Conservation (phyloP, 495 filamentous ascomycete species). For the Ramalina peruviana region DNA sequence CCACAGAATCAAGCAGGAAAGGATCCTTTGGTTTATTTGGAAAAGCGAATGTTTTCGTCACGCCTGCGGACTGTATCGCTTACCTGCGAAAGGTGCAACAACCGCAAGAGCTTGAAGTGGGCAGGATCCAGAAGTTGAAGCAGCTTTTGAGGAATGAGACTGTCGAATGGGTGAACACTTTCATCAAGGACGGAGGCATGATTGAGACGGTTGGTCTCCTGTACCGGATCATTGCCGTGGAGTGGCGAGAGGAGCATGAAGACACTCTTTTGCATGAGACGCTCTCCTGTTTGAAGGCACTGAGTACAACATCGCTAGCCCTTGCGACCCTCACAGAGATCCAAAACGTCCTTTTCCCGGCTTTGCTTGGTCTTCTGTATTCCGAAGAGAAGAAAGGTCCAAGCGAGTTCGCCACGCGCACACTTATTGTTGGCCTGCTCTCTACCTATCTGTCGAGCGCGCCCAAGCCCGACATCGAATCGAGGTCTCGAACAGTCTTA, state of each 20-base stretch:
- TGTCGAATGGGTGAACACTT: constrained; percentile 83
- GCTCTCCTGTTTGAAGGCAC: constrained; percentile 82
- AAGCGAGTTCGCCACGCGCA: constrained; percentile 84
- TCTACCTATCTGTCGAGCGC: constrained; percentile 66
- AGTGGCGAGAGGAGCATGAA: constrained; percentile 98
- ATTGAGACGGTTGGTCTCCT: constrained; percentile 74
- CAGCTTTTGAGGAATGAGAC: constrained; percentile 87
- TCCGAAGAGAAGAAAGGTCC: constrained; percentile 95
- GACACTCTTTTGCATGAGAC: constrained; percentile 85
- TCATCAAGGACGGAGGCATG: constrained; percentile 84
- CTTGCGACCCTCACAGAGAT: constrained; percentile 68
- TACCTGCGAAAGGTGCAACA: constrained; percentile 66
- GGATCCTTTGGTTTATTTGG: constrained; percentile 24
- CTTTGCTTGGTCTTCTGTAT: constrained; percentile 76
- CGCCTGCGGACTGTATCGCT: constrained; percentile 66
- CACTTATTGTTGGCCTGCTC: constrained; percentile 71
- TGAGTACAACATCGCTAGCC: constrained; percentile 80
- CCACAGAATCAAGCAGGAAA: constrained; percentile 27
- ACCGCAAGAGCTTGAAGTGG: constrained; percentile 77
- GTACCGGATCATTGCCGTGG: constrained; percentile 81
- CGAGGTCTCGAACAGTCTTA: constrained; percentile 55
- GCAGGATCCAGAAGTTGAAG: constrained; percentile 83
- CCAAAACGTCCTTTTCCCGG: constrained; percentile 70
- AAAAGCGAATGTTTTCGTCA: constrained; percentile 32
- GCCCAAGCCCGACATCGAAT: constrained; percentile 34